Evolutionary conservation across 1,284 basidiomycete species (phyloP).

Genomic region (Chiua sp.): DNA sequence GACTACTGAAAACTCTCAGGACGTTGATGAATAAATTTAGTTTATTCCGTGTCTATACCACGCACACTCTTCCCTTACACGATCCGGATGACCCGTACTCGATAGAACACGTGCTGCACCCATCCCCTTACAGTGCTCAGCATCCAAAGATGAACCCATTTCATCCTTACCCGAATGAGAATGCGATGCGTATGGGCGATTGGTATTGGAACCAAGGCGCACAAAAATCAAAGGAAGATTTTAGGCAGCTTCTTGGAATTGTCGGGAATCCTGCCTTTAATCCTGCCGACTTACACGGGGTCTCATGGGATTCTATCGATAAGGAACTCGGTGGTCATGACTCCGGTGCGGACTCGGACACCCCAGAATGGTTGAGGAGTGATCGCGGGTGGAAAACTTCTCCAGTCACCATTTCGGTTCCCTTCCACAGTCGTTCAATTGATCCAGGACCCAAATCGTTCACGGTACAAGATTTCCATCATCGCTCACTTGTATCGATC

Average conservation of each 20-base stretch:
- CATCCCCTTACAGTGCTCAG: too few species aligned
- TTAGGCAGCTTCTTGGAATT: background rate
- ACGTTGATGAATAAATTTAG: too few species aligned
- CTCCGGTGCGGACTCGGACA: too few species aligned
- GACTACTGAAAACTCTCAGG: too few species aligned
- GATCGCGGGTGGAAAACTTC: background rate
- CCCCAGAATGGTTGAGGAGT: background rate
- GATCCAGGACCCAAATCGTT: background rate
- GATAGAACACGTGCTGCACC: background rate
- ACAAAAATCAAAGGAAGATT: background rate
- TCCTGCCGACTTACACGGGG: background rate
- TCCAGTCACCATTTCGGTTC: too few species aligned
- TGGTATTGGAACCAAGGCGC: too few species aligned
- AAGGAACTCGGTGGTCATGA: too few species aligned
- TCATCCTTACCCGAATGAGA: background rate
- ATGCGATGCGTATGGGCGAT: background rate
- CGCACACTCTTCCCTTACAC: background rate
- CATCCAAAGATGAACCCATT: background rate
- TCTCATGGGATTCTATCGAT: too few species aligned
- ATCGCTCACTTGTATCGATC: background rate
- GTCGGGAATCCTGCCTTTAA: background rate
- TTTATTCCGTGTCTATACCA: background rate
- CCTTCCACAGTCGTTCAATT: too few species aligned
- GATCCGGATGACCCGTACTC: background rate
- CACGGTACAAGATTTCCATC: background rate